Evolutionary conservation across 2,329 filamentous ascomycete genomes (phyloP), one percentile per base, ranked within the genome.

Genomic region (Beauveria australis): DNA sequence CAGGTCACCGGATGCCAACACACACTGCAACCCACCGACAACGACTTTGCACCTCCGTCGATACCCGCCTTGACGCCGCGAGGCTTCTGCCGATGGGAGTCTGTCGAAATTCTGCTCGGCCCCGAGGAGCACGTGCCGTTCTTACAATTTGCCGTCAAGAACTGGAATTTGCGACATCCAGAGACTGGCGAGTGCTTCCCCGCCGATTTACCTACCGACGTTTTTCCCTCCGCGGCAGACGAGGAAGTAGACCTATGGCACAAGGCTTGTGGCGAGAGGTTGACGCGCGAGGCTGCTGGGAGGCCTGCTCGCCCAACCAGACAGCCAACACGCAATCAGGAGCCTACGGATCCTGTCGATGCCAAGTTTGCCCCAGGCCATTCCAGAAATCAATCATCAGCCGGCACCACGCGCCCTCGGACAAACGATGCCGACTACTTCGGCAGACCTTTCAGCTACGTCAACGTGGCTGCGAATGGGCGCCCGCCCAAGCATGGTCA

Each of bases 81-180:
- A 68, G 94, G 94, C 46, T 99, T 96, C 72, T 89, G 93, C 48
- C 87, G 91, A 71, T 99, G 93, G 93, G 89, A 96, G 76, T 91
- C 90, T 0, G 89, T 97, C 60, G 91, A 97, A 75, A 82, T 96
- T 24, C 78, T 97, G 41, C 82, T 97, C 1, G 89, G 87, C 1
- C 94, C 94, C 0, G 88, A 94, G 66, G 90, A 95, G 67, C 92
- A 97, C 75, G 89, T 92, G 1, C 85, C 85, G 0, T 93, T 92
- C 67, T 74, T 99, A 26, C 91, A 94, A 68, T 87, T 84, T 68
- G 91, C 92, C 0, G 89, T 96, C 3, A 81, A 82, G 63, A 80
- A 89, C 64, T 97, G 92, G 82, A 80, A 85, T 41, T 81, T 97
- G 62, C 83, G 82, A 62, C 85, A 95, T 67, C 89, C 89, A 0